A percentile compares a stretch with the other conserved stretches of the same genome.
Conservation (phyloP, 2,329 filamentous ascomycete species). For the Aureobasidium sp. region DNA sequence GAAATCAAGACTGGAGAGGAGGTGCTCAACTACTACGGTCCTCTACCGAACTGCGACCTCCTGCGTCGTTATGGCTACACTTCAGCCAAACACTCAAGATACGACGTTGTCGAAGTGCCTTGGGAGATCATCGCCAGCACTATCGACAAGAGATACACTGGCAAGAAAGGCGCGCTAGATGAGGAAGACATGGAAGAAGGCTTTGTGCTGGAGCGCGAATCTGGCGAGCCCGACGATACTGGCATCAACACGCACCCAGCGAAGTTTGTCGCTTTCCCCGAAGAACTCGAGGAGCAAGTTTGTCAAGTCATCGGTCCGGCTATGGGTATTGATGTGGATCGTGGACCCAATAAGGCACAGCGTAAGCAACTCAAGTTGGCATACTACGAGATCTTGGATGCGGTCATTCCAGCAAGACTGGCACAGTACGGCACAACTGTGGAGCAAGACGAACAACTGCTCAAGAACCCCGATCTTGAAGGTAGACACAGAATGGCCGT, state of each 20-base stretch:
- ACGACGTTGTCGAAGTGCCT: conserved; percentile 75
- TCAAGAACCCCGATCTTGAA: not conserved
- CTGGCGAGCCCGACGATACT: conserved; percentile 11
- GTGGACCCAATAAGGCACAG: not conserved
- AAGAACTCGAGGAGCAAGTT: conserved; percentile 13
- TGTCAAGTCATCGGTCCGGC: not conserved
- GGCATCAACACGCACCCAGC: conserved; percentile 1
- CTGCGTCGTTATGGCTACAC: conserved; percentile 81
- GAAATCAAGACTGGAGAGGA: conserved; percentile 64
- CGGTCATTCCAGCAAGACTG: not conserved
- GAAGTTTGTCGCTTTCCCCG: conserved; percentile 3
- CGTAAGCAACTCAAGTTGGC: not conserved
- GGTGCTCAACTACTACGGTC: conserved; percentile 83
- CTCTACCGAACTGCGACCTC: conserved; percentile 73
- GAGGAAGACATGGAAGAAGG: conserved; percentile 11
- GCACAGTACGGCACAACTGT: conserved; percentile 14
- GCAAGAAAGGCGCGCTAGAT: not conserved
- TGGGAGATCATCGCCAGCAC: conserved; percentile 45
- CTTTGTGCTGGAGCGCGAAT: conserved; percentile 13
- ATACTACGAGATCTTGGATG: not conserved
- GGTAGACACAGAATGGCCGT: conserved; percentile 10
- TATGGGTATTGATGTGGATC: not conserved
- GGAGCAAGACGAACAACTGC: conserved; percentile 2
- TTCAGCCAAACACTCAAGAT: conserved; percentile 65
- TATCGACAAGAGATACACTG: conserved; percentile 4